Conservation (phyloP, 2,329 filamentous ascomycete genomes). For the Catunica adiposa region DNA sequence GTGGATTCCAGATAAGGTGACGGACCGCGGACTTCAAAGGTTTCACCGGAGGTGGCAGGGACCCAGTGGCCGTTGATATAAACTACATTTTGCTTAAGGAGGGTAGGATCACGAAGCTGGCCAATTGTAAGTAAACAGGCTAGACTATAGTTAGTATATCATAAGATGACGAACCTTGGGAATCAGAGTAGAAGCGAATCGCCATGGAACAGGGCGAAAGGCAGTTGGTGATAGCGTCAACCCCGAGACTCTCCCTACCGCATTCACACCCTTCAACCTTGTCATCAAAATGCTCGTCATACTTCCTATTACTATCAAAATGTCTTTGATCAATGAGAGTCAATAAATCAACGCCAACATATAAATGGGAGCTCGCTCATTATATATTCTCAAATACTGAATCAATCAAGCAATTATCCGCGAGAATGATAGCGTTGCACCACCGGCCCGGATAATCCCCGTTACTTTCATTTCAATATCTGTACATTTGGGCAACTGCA, state of each 20-base stretch:
- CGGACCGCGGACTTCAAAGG: slow-evolving; percentile 66
- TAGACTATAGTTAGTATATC: not conserved
- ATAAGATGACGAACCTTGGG: slow-evolving; percentile 14
- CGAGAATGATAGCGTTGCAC: not conserved
- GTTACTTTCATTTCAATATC: not conserved
- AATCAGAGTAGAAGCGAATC: slow-evolving; percentile 3
- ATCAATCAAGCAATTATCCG: not conserved
- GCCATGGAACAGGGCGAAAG: not conserved
- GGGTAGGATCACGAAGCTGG: slow-evolving; percentile 59
- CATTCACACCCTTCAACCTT: too few relatives aligned
- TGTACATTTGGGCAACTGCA: not conserved
- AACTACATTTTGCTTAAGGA: slow-evolving; percentile 66
- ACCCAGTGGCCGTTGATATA: slow-evolving; percentile 94
- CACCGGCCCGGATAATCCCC: not conserved
- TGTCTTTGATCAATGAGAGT: too few relatives aligned
- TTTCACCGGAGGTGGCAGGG: slow-evolving; percentile 68
- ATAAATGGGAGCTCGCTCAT: too few relatives aligned
- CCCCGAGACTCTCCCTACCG: not conserved
- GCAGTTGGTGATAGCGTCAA: not conserved
- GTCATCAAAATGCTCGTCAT: too few relatives aligned
- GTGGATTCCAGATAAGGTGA: not conserved
- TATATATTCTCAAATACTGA: too few relatives aligned
- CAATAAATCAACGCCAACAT: too few relatives aligned
- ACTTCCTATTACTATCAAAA: too few relatives aligned
- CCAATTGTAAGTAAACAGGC: not conserved